These are phyloP conservation scores for Coniferiporia sulphurascens DNA, from an alignment of 1,284 basidiomycete species.

Conservation along the genomic window DNA sequence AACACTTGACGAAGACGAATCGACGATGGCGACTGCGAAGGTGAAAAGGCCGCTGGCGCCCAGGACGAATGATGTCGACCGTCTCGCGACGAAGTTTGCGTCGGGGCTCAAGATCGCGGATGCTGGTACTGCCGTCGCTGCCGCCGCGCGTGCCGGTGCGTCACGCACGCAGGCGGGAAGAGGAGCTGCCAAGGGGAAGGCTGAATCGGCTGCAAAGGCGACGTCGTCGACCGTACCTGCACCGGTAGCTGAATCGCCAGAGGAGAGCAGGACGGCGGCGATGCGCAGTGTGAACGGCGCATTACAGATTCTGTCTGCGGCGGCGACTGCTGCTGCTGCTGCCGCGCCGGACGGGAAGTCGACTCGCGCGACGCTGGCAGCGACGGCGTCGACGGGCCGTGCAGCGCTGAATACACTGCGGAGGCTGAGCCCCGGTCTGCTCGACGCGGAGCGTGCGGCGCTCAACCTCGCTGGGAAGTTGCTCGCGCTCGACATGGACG, in stretches of 20 bases:
- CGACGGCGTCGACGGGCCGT: slow-evolving; percentile 25
- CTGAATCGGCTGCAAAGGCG: slow-evolving; percentile 8
- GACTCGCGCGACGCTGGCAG: slow-evolving; percentile 29
- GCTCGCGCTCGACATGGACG: slow-evolving; percentile 57
- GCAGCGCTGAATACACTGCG: slow-evolving; percentile 43
- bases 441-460: slow-evolving; percentile 70
- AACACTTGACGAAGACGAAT: background rate
- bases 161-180: too few species aligned
- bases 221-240: background rate
- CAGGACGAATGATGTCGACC: slow-evolving; percentile 15
- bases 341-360: slow-evolving; percentile 25
- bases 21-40: slow-evolving; percentile 14
- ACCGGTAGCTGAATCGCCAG: slow-evolving; percentile 9
- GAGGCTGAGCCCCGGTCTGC: slow-evolving; percentile 37
- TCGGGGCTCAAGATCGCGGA: slow-evolving; percentile 18
- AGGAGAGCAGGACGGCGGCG: slow-evolving; percentile 29
- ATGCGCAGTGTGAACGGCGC: slow-evolving; percentile 62
- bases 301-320: slow-evolving; percentile 48
- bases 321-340: slow-evolving; percentile 26
- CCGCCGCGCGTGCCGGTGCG: too few species aligned
- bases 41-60: slow-evolving; percentile 1
- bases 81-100: slow-evolving; percentile 20
- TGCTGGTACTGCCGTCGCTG: too few species aligned
- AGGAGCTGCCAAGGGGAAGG: too few species aligned
- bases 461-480: slow-evolving; percentile 61